Percentiles rank a stretch among this genome's conserved stretches.
phyloP scores from a whole-genome alignment of 768 basidiomycete genomes.

The Tylopilus cervinicoccineus region DNA sequence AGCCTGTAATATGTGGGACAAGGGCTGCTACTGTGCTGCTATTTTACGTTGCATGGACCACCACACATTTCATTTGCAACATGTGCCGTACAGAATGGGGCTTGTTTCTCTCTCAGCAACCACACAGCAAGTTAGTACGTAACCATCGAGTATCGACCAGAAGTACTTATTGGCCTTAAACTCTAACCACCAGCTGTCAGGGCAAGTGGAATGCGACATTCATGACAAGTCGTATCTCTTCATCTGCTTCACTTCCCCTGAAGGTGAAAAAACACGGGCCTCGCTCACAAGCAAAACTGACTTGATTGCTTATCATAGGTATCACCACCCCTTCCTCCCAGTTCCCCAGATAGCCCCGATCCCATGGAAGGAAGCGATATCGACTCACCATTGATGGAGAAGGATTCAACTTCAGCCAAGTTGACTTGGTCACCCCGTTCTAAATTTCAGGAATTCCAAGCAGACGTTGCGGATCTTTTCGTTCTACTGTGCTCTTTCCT shows the following conservation, averaged over 20 bases:
- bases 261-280: neutral
- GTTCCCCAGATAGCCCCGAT: neutral
- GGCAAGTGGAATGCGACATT: neutral
- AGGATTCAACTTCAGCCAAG: neutral
- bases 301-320: neutral
- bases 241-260: neutral
- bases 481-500: constrained; percentile 6
- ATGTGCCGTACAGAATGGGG: too few relatives aligned
- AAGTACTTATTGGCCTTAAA: neutral
- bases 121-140: too few relatives aligned
- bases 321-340: neutral
- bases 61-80: too few relatives aligned
- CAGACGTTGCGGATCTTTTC: constrained; percentile 9
- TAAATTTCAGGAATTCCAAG: too few relatives aligned
- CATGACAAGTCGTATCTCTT: neutral
- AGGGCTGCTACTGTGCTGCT: too few relatives aligned
- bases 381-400: neutral
- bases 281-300: neutral
- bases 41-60: too few relatives aligned
- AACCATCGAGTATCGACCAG: too few relatives aligned
- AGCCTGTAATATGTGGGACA: too few relatives aligned
- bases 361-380: neutral
- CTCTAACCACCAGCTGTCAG: neutral
- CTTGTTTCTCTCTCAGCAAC: too few relatives aligned
- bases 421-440: neutral